Percentiles rank a stretch among this genome's conserved stretches.
These are phyloP conservation scores for Kodamaea sp. DNA, from an alignment of 1,139 yeast genomes.

Conservation along the genomic window DNA sequence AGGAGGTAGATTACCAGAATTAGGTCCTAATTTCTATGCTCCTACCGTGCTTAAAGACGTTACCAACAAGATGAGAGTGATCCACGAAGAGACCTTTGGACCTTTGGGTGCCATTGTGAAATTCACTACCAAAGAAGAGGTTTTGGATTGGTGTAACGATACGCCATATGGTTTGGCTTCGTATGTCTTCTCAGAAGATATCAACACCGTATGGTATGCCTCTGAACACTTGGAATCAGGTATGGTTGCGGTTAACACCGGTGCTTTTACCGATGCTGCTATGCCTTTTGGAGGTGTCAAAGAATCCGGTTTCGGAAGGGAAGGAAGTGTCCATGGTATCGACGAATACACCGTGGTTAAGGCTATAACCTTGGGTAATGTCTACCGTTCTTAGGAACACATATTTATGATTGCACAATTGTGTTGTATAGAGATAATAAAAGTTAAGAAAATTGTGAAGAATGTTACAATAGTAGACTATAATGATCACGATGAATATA, in stretches of 20 bases:
- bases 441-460: too few relatives aligned
- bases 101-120: slow-evolving; percentile 81
- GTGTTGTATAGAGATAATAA: too few relatives aligned
- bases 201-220: slow-evolving; percentile 32
- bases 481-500: too few relatives aligned
- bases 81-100: slow-evolving; percentile 75
- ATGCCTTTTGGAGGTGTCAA: slow-evolving; percentile 78
- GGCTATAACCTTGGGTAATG: slow-evolving; percentile 52
- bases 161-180: slow-evolving; percentile 76
- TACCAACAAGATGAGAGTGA: slow-evolving; percentile 72
- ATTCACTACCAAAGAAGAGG: slow-evolving; percentile 69
- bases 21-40: slow-evolving; percentile 75
- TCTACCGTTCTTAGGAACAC: slow-evolving; percentile 8
- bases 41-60: slow-evolving; percentile 89
- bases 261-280: slow-evolving; percentile 68
- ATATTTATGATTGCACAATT: too few relatives aligned
- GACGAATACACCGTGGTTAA: slow-evolving; percentile 73
- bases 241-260: slow-evolving; percentile 80
- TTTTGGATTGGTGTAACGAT: slow-evolving; percentile 65
- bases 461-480: too few relatives aligned
- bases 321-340: slow-evolving; percentile 74
- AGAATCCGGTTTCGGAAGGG: slow-evolving; percentile 82
- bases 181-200: slow-evolving; percentile 70
- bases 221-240: slow-evolving; percentile 77
- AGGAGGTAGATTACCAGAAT: slow-evolving; percentile 64